Evolutionary conservation across 169 alveolate genomes (phyloP).

Genomic region (Plasmodium gaboni): DNA sequence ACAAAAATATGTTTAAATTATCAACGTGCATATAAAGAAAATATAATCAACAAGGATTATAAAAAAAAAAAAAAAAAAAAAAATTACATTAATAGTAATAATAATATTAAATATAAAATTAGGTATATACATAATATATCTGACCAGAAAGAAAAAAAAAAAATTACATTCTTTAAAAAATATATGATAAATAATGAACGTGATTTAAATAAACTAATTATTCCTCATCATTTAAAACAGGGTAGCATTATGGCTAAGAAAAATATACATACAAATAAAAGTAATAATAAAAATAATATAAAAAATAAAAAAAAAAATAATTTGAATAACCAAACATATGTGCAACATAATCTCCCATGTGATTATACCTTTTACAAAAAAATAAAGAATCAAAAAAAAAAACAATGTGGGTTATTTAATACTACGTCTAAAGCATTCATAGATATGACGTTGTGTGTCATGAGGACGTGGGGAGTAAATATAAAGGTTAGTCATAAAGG

Average conservation of each 20-base stretch:
- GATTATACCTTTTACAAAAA: no score
- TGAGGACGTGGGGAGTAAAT: constrained; percentile 48
- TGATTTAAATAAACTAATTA: no score
- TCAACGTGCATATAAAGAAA: background rate
- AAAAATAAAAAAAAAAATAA: no score
- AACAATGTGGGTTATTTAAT: background rate
- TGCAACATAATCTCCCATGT: no score
- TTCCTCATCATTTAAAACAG: no score
- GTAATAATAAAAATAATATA: no score
- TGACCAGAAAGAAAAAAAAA: background rate
- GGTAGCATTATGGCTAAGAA: no score
- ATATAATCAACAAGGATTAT: background rate
- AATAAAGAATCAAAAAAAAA: no score
- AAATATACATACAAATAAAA: no score
- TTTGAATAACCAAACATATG: no score
- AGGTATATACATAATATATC: background rate
- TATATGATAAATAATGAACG: background rate
- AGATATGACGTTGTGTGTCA: constrained; percentile 36
- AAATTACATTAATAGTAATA: background rate
- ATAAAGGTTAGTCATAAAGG: constrained; percentile 2
- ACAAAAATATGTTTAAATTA: constrained; percentile 16
- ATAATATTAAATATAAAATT: background rate
- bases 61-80: background rate
- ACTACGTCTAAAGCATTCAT: constrained; percentile 50
- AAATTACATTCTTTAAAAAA: background rate